Percentiles rank a stretch among this genome's conserved stretches.
These are phyloP conservation scores for Barbarea vulgaris DNA, from an alignment of 345 rosid species.

Conservation along the genomic window DNA sequence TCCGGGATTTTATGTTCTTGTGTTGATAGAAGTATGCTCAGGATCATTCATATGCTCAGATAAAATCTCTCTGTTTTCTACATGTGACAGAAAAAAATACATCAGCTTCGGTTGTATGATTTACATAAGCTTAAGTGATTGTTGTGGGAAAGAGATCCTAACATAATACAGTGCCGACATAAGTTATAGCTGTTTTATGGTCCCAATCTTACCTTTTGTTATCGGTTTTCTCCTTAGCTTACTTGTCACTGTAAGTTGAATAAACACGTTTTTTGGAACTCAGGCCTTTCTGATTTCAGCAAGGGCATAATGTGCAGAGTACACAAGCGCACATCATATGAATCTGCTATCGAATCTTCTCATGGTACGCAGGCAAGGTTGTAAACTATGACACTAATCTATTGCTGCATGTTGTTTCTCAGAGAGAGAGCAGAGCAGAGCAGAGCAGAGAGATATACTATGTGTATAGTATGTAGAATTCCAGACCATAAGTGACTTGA, in stretches of 20 bases:
- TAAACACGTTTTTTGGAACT: background rate
- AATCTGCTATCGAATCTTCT: background rate
- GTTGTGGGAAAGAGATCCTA: background rate
- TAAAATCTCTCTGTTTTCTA: background rate
- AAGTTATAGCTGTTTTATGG: background rate
- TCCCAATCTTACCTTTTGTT: slow-evolving; percentile 7
- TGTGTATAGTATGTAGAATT: slow-evolving; percentile 8
- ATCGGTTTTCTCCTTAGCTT: background rate
- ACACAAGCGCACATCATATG: background rate
- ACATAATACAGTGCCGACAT: background rate
- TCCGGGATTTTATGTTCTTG: background rate
- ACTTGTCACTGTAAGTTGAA: background rate
- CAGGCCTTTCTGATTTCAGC: slow-evolving; percentile 23
- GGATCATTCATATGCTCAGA: background rate
- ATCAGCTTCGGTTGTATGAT: slow-evolving; percentile 1
- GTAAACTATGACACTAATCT: background rate
- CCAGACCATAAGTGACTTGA: background rate
- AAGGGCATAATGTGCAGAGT: background rate
- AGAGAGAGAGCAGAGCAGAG: background rate
- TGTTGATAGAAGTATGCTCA: background rate
- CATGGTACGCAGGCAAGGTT: slow-evolving; percentile 18
- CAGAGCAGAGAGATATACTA: background rate
- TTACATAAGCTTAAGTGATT: background rate
- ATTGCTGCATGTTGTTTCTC: background rate
- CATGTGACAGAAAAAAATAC: background rate